A percentile compares a stretch with the other conserved stretches of the same genome.
phyloP scores from a whole-genome alignment of 2,329 filamentous ascomycete species.

The Uncinocarpus reesii region DNA sequence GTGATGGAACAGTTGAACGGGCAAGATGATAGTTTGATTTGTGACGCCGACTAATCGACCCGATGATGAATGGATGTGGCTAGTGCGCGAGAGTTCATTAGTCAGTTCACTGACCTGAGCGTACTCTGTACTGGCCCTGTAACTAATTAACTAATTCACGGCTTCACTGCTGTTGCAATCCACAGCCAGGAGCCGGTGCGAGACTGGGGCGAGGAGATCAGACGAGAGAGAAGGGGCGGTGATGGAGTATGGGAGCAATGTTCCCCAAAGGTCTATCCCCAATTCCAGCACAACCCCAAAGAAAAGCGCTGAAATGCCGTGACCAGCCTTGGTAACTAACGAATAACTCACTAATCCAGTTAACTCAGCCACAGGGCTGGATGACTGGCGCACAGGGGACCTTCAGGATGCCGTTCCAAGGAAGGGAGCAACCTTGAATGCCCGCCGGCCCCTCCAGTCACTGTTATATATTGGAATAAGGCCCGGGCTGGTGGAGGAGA shows the following conservation, averaged over 20 bases:
- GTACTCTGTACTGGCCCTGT: conserved; percentile 4
- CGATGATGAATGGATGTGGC: conserved; percentile 7
- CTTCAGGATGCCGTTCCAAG: not conserved
- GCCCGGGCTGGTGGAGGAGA: too few species aligned
- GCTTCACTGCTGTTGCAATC: not conserved
- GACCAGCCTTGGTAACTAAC: too few species aligned
- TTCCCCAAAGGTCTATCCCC: too few species aligned
- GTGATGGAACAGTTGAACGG: conserved; percentile 3
- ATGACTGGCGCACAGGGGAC: not conserved
- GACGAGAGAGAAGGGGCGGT: not conserved
- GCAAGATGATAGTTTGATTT: not conserved
- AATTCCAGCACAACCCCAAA: not conserved
- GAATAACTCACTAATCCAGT: not conserved
- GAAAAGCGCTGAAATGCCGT: not conserved
- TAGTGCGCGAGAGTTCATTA: not conserved
- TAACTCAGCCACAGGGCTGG: conserved; percentile 4
- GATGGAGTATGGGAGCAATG: not conserved
- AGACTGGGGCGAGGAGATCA: too few species aligned
- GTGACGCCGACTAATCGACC: not conserved
- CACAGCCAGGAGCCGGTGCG: too few species aligned
- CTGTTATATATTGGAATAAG: too few species aligned
- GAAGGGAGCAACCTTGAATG: not conserved
- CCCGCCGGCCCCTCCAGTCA: too few species aligned
- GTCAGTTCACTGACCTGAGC: not conserved
- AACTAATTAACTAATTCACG: too few species aligned